Percentiles rank a stretch among this genome's conserved stretches.
These are phyloP conservation scores for Galerina marginata DNA, from an alignment of 768 basidiomycete genomes.

Conservation along the genomic window DNA sequence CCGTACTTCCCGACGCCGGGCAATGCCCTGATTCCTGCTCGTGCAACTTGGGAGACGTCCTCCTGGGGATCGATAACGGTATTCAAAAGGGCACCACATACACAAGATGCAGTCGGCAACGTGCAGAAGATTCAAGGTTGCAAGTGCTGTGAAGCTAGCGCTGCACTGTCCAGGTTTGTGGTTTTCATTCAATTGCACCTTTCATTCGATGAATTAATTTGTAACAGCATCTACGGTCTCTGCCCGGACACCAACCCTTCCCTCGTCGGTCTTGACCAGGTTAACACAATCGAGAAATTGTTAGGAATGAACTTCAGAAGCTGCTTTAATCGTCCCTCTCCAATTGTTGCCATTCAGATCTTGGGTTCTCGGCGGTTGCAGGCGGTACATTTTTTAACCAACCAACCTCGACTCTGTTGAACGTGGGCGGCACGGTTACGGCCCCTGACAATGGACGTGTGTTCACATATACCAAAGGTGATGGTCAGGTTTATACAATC, in stretches of 20 bases:
- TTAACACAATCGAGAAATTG: background rate
- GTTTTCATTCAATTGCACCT: background rate
- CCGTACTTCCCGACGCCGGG: slow-evolving; percentile 3
- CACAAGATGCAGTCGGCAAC: no score
- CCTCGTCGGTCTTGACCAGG: background rate
- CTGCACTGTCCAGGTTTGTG: background rate
- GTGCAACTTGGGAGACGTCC: slow-evolving; percentile 5
- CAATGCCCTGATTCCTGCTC: background rate
- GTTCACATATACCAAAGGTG: slow-evolving; percentile 1
- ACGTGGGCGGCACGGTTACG: background rate
- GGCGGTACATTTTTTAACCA: background rate
- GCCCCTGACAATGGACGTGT: background rate
- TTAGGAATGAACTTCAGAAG: background rate
- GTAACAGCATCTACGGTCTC: background rate
- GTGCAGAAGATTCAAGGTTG: background rate
- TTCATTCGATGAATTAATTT: background rate
- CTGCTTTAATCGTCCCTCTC: background rate
- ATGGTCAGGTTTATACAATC: background rate
- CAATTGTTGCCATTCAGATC: background rate
- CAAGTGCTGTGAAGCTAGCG: background rate
- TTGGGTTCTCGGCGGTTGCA: background rate
- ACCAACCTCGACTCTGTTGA: background rate
- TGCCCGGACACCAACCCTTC: background rate
- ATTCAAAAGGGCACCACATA: background rate
- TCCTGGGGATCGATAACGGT: background rate